A percentile compares a stretch with the other conserved stretches of the same genome.
Evolutionary conservation across 208 protist species (phyloP).

Genomic region (Phytomonas francai): DNA sequence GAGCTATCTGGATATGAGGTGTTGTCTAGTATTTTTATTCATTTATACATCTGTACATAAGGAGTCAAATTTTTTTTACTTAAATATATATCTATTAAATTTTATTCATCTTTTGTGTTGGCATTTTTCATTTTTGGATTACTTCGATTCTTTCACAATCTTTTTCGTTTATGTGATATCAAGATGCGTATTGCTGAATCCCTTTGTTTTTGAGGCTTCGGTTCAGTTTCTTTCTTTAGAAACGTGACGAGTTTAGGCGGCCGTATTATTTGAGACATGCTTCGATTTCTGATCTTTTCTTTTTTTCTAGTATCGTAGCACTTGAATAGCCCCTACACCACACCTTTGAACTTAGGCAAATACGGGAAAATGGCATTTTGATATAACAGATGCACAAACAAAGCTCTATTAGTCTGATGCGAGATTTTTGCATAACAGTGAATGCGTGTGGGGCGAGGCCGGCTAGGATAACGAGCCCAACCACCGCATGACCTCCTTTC

Average conservation of each 20-base stretch:
- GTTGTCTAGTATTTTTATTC: background rate
- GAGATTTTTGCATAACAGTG: slow-evolving; percentile 68
- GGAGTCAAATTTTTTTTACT: background rate
- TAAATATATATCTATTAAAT: background rate
- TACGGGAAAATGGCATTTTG: background rate
- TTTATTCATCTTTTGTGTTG: slow-evolving; percentile 6
- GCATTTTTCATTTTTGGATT: slow-evolving; percentile 7
- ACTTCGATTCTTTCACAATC: background rate
- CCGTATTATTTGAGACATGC: background rate
- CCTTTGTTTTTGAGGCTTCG: background rate
- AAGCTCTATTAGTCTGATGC: slow-evolving; percentile 18
- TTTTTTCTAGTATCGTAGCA: slow-evolving; percentile 6
- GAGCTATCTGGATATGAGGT: background rate
- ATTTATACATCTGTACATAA: background rate
- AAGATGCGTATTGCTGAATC: too few relatives aligned
- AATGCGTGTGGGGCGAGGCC: slow-evolving; percentile 34
- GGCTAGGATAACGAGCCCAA: slow-evolving; percentile 69
- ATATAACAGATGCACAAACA: slow-evolving; percentile 14
- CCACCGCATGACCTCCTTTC: slow-evolving; percentile 38
- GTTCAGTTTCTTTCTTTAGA: slow-evolving; percentile 3
- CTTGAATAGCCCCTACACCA: background rate
- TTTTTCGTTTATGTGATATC: background rate
- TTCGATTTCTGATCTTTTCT: slow-evolving; percentile 8
- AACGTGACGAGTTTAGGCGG: background rate
- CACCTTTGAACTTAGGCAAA: background rate